Conservation (phyloP, 169 alveolate genomes). For the Plasmodium malariae region DNA sequence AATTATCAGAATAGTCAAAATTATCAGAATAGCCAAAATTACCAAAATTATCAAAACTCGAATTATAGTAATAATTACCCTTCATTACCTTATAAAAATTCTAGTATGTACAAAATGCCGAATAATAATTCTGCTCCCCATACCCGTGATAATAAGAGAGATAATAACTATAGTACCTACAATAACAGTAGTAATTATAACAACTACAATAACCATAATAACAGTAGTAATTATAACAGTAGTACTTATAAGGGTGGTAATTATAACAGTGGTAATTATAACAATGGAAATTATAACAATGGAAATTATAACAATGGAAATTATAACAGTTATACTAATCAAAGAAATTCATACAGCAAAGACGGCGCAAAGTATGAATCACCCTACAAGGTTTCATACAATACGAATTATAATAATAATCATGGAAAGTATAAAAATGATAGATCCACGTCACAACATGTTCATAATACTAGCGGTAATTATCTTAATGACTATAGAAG, state of each 20-base stretch:
- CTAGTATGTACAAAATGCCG: conserved; percentile 5
- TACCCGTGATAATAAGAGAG: conserved; percentile 34
- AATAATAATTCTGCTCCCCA: not conserved
- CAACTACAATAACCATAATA: not conserved
- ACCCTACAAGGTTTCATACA: conserved; percentile 8
- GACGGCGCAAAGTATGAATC: conserved; percentile 9
- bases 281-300: too few species aligned
- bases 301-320: too few species aligned
- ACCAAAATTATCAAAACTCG: conserved; percentile 27
- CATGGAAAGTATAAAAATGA: conserved; percentile 5
- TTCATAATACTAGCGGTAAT: not conserved
- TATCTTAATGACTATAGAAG: not conserved
- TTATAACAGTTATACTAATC: conserved; percentile 2
- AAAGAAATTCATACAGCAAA: not conserved
- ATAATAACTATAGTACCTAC: conserved; percentile 1
- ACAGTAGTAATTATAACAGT: not conserved
- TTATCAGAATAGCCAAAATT: conserved; percentile 28
- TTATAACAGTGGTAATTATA: not conserved
- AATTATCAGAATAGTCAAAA: conserved; percentile 19
- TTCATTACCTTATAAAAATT: conserved; percentile 12
- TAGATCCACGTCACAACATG: not conserved
- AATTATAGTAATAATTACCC: conserved; percentile 45
- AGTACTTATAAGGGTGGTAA: too few species aligned
- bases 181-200: conserved; percentile 2
- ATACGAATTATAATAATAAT: conserved; percentile 4